These are phyloP conservation scores for Trichosanthes truncata DNA, from an alignment of 306 rosid species.

Conservation along the genomic window DNA sequence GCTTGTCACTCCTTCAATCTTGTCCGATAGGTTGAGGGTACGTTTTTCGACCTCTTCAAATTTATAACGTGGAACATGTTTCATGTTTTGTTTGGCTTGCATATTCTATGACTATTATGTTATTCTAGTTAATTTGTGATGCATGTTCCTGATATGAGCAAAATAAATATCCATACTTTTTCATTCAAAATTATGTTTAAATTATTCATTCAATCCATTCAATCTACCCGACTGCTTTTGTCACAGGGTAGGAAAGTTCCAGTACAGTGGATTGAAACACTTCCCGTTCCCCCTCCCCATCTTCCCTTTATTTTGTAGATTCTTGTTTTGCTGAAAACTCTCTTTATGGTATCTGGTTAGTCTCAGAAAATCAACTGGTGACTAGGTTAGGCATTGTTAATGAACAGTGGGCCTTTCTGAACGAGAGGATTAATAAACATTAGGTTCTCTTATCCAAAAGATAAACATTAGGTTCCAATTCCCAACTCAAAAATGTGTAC, in stretches of 20 bases:
- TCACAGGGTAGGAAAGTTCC: neutral
- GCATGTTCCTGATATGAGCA: neutral
- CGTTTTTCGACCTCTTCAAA: neutral
- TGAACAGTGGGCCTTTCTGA: neutral
- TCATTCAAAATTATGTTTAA: neutral
- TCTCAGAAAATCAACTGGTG: neutral
- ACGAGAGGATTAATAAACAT: neutral
- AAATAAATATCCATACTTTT: neutral
- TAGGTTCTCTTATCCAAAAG: too few relatives aligned
- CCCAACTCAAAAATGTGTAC: neutral
- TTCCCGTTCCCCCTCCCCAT: neutral
- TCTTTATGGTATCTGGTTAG: neutral
- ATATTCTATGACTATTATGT: neutral
- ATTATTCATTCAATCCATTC: neutral
- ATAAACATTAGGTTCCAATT: neutral
- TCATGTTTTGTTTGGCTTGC: neutral
- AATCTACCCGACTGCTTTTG: neutral
- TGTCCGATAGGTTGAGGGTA: constrained; percentile 14
- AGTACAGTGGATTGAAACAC: neutral
- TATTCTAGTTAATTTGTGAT: neutral
- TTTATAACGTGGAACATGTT: neutral
- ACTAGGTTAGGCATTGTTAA: neutral
- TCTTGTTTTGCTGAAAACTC: neutral
- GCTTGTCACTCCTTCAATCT: constrained; percentile 9
- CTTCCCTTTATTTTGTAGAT: neutral